Base-by-base conservation (phyloP, 2,329 filamentous ascomycete species). In the Scedosporium aurantiacum region DNA sequence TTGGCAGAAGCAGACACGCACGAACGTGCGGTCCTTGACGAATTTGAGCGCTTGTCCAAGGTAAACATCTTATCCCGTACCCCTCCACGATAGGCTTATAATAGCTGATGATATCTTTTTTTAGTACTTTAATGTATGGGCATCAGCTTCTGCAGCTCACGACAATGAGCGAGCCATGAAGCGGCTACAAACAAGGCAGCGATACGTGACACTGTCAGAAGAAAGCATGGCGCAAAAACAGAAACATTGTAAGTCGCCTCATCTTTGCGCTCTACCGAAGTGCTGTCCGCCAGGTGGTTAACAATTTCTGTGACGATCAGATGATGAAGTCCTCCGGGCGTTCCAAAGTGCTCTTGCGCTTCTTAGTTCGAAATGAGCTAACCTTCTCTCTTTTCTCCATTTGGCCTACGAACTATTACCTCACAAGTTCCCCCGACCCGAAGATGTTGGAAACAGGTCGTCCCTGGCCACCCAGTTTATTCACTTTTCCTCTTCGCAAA, bases 101-200 rank as follows among this genome's bases (percentile, higher is more conserved):
- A 23, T 23, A 55, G 3, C 27, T 58, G n/a, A 21, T 62, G n/a
- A n/a, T 55, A 52, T 58, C 57, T 58, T 57, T 6, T 23, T 16
- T 47, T 27, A 95, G 90, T 89, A 88, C 70, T 96, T 96, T 71
- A 81, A 81, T 62, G 76, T 86, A 41, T 97, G 92, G 91, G 88
- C 89, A 25, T 79, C 86, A 21, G 84, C 88, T 12, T 87, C 88
- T 1, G 81, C 85, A 37, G 75, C 79, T 10, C 85, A 90, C 64
- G 92, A 96, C 71, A 85, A 89, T 61, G 86, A 87, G 63, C 83
- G 92, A 61, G 88, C 89, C 25, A 79, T 84, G 64, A 93, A 93
- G 72, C 85, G 91, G 61, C 79, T 96, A 55, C 88, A 87, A 69
- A 97, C 92, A 2, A 85, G 91, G 64, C 85, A 88, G 70, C 79